Conservation (phyloP, 148 eudicot genomes). For the Chenopodium album region DNA sequence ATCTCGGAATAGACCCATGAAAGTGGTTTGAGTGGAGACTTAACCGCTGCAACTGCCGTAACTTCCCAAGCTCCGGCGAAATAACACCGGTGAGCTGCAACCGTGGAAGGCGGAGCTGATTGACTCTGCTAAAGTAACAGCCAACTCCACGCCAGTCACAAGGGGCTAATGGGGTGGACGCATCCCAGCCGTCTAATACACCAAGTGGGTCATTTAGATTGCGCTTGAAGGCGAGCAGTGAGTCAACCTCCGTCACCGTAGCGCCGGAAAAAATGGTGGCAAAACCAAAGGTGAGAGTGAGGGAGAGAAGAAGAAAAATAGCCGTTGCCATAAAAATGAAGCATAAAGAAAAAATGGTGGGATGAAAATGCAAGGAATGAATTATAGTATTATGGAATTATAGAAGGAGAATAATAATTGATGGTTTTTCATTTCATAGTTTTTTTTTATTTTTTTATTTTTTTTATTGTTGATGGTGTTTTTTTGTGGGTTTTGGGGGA, state of each 20-base stretch:
- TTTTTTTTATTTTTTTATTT: too few species aligned
- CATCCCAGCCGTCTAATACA: slow-evolving; percentile 47
- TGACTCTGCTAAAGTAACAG: slow-evolving; percentile 35
- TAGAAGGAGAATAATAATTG: not conserved
- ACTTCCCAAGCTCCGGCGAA: slow-evolving; percentile 30
- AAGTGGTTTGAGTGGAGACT: slow-evolving; percentile 55
- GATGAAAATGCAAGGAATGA: not conserved
- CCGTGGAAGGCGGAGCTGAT: slow-evolving; percentile 47
- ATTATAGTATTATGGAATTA: not conserved
- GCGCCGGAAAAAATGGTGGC: slow-evolving; percentile 5
- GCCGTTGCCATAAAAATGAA: slow-evolving; percentile 26
- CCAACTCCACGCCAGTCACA: slow-evolving; percentile 74
- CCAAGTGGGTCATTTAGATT: slow-evolving; percentile 51
- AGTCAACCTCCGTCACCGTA: slow-evolving; percentile 32
- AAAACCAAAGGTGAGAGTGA: not conserved
- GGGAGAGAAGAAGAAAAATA: slow-evolving; percentile 10
- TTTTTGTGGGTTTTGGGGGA: not conserved
- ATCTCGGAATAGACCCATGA: slow-evolving; percentile 21
- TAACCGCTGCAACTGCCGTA: slow-evolving; percentile 45
- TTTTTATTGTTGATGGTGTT: not conserved
- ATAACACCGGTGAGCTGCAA: slow-evolving; percentile 47
- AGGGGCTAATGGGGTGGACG: slow-evolving; percentile 51
- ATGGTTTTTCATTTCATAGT: not conserved
- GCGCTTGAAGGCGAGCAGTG: slow-evolving; percentile 38
- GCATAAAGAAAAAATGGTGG: not conserved